Base-by-base conservation (phyloP, 176 grass and related monocot genomes). In the Oryza brachyantha region DNA sequence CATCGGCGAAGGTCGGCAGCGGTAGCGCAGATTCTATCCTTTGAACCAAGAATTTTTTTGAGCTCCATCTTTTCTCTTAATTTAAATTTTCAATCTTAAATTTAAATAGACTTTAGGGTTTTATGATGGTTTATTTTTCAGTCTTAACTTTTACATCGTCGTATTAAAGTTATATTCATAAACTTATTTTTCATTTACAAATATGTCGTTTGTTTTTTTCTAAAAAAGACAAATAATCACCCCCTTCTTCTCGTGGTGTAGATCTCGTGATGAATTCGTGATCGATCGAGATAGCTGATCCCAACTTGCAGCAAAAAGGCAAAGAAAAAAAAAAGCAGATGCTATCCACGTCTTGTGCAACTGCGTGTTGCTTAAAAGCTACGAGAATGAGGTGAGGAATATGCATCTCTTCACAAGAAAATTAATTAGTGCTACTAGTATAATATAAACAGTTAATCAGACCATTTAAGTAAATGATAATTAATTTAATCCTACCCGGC, bases 271-370 rank as follows among this genome's bases (percentile, higher is more conserved):
- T 48, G 45, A 48, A 48, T 48, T 48, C 45, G 45, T 50, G 46
- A 16, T 17, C 19, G 71, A 57, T 13, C 42, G 27, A 52, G 34
- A 26, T 17, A 48, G 45, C 45, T 8, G 21, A 19, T 76, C 72
- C 50, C 63, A 69, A 60, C 48, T 77, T 77, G 81, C 73, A 46
- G 21, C 72, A 46, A 13, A 21, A 84, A 84, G 32, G n/a, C n/a
- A 21, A 57, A 8, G 8, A 59, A 43, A 28, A 2, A 2, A 57
- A 84, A 84, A 26, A 26, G 8, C 9, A 43, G 37, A 68, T 61
- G 76, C 21, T 7, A 7, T 42, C 35, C 5, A 26, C 46, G 6
- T n/a, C 65, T 69, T 22, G 65, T 27, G 4, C 31, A 32, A 2
- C 29, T 52, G 48, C 19, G 48, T 69, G 29, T 73, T 73, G 79